phyloP scores from a whole-genome alignment of 371 early-diverging fungal genomes.

The Actinomortierella wolfii region DNA sequence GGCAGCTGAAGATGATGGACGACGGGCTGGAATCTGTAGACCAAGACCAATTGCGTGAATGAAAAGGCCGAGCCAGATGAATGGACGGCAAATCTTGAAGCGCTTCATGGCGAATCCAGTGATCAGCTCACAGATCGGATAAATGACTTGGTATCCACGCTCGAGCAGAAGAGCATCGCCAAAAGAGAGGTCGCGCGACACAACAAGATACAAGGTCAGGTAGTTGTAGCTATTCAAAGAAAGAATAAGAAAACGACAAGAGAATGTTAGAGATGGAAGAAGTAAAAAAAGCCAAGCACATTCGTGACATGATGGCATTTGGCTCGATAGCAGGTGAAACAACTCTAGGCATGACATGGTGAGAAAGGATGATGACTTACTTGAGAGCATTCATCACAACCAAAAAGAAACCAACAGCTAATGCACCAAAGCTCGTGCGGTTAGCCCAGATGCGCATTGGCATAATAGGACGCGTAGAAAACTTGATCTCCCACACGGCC shows the following conservation, averaged over 20 bases:
- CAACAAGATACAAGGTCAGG: constrained; percentile 46
- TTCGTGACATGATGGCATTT: neutral
- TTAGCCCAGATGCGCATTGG: constrained; percentile 48
- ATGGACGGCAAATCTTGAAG: constrained; percentile 40
- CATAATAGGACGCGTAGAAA: constrained; percentile 44
- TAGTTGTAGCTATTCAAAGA: constrained; percentile 42
- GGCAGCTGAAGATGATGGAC: constrained; percentile 31
- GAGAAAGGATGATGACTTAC: constrained; percentile 5
- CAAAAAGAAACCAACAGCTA: constrained; percentile 39
- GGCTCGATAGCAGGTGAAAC: no score
- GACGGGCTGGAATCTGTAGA: constrained; percentile 49
- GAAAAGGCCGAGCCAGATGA: constrained; percentile 39
- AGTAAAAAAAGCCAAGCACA: neutral
- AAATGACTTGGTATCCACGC: constrained; percentile 41
- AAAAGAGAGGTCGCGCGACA: constrained; percentile 38
- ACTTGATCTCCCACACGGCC: constrained; percentile 46
- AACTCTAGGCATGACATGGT: no score
- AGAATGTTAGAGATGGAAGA: neutral
- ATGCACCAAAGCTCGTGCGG: constrained; percentile 47
- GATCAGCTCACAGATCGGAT: constrained; percentile 23
- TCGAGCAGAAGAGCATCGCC: constrained; percentile 33
- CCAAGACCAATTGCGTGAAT: constrained; percentile 43
- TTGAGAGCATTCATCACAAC: constrained; percentile 26
- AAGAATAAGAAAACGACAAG: neutral
- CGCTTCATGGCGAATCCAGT: constrained; percentile 41